Evolutionary conservation across 1,139 yeast species (phyloP), one percentile per base, ranked within the genome.

Genomic region (Taphrina confusa): DNA sequence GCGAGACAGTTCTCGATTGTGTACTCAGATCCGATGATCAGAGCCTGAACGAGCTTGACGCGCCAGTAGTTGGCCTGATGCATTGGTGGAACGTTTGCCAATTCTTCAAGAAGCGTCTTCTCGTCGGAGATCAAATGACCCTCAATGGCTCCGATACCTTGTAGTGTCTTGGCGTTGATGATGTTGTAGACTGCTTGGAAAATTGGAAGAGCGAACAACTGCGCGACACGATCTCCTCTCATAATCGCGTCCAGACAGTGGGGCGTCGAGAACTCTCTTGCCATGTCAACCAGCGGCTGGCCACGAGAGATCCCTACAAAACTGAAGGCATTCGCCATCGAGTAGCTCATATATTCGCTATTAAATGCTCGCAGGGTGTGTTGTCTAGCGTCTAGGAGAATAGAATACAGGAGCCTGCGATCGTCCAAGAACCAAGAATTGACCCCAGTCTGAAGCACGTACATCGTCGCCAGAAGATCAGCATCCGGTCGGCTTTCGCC

Each of bases 401-500:
- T 45, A 18, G 16, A 18, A 11, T 23, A 27, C 27, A 45, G 37
- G 4, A 11, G 5, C 6, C 11, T 1, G 30, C 46, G 46, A 28
- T 30, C 36, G 12, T 45, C 50, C 16, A 45, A 12, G 2, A 18
- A 18, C 50, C 50, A 45, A 11, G 50, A 12, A 30, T 45, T 45
- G n/a, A 45, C 50, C 12, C 50, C 50, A 1, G 4, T 16, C 23
- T 45, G 50, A 1, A 45, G 50, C 14, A 45, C 50, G 18, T 45
- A 45, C 50, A 45, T 45, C 6, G 50, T 45, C 14, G 50, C 36
- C 25, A 45, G 12, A 6, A 45, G 6, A 28, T 45, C 50, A 1
- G 50, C 50, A 25, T 45, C 50, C 22, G 12, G 50, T 16, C 30
- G 27, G 6, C 25, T 2, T 1, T 30, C 20, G 6, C 50, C 36